Conservation (phyloP, 331 rosid genomes). For the Acacia concinna region DNA sequence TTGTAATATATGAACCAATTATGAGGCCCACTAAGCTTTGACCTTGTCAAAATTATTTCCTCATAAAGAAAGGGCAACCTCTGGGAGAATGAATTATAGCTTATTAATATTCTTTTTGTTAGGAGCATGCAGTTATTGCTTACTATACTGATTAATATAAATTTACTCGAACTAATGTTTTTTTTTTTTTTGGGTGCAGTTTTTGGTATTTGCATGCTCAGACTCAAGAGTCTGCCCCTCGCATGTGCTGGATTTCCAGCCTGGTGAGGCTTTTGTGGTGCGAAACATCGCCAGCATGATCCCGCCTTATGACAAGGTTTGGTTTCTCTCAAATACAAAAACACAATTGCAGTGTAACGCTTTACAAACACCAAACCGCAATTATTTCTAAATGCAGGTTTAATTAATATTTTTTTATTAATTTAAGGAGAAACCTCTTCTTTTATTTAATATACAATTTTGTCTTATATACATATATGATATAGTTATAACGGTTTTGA, state of each 20-base stretch:
- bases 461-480: neutral
- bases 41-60: neutral
- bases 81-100: neutral
- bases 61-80: neutral
- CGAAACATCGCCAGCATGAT: conserved; percentile 98
- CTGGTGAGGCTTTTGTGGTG: conserved; percentile 90
- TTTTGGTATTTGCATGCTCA: conserved; percentile 95
- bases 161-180: neutral
- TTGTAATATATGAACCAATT: neutral
- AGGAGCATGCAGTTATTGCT: neutral
- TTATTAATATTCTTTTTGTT: neutral
- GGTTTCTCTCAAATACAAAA: neutral
- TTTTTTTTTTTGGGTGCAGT: conserved; percentile 43
- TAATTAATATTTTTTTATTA: neutral
- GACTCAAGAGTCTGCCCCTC: conserved; percentile 98
- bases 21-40: neutral
- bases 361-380: neutral
- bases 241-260: conserved; percentile 83
- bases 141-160: neutral
- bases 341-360: no score
- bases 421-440: neutral
- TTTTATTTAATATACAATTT: neutral
- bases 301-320: conserved; percentile 86
- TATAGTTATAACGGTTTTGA: neutral
- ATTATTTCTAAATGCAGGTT: no score